phyloP scores from a whole-genome alignment of 768 basidiomycete species.

The Mycena polygramma region DNA sequence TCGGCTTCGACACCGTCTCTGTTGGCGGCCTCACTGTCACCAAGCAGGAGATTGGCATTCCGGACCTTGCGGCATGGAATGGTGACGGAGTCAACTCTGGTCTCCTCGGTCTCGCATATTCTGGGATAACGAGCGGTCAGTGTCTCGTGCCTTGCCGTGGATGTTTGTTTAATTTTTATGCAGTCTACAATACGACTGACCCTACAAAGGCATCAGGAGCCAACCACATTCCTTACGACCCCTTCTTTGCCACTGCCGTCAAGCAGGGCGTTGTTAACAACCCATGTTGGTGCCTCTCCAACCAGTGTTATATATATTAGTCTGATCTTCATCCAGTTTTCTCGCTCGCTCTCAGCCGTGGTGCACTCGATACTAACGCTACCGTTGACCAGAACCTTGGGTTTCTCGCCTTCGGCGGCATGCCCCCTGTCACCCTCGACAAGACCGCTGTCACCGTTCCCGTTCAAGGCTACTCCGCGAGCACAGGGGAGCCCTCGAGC shows the following conservation, averaged over 20 bases:
- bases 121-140: background rate
- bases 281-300: conserved; percentile 26
- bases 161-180: background rate
- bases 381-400: conserved; percentile 33
- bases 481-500: conserved; percentile 24
- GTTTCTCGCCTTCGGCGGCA: conserved; percentile 38
- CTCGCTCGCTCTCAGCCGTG: conserved; percentile 41
- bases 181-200: conserved; percentile 39
- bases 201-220: conserved; percentile 34
- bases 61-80: conserved; percentile 39
- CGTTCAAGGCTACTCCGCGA: conserved; percentile 32
- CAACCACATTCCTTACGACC: conserved; percentile 30
- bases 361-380: conserved; percentile 27
- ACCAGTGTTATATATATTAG: background rate
- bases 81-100: conserved; percentile 39
- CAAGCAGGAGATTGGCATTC: conserved; percentile 39
- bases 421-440: conserved; percentile 35
- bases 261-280: conserved; percentile 30
- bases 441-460: conserved; percentile 31
- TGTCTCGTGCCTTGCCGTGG: background rate
- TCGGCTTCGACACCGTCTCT: conserved; percentile 40
- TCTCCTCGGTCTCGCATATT: conserved; percentile 10
- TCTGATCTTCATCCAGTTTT: conserved; percentile 19
- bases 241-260: conserved; percentile 27
- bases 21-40: conserved; percentile 38